phyloP scores from a whole-genome alignment of 2,329 filamentous ascomycete species.

The Colletotrichum sp. region DNA sequence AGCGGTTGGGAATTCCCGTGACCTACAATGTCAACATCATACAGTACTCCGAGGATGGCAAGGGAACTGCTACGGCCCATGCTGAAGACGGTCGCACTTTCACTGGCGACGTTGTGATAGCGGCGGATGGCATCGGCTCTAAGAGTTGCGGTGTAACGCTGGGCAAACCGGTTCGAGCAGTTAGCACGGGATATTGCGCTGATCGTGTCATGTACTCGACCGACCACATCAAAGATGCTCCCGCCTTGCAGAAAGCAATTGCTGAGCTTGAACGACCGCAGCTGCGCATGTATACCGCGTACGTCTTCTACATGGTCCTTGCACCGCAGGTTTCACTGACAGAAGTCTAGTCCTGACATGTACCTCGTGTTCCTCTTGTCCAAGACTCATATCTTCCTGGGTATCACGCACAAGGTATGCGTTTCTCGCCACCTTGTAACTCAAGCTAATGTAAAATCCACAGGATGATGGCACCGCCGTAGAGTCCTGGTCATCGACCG shows the following conservation, averaged over 20 bases:
- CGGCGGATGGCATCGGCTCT: conserved; percentile 13
- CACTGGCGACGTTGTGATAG: conserved; percentile 12
- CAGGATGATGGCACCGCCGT: not conserved
- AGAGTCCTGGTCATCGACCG: not conserved
- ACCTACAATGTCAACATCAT: not conserved
- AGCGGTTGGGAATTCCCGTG: not conserved
- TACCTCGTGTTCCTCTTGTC: not conserved
- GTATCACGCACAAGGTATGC: not conserved
- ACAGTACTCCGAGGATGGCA: conserved; percentile 1
- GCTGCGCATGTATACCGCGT: not conserved
- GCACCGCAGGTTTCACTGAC: not conserved
- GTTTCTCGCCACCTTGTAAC: not conserved
- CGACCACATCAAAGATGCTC: not conserved
- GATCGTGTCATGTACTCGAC: not conserved
- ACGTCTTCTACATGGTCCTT: not conserved
- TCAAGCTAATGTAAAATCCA: not conserved
- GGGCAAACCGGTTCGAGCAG: not conserved
- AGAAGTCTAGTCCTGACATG: not conserved
- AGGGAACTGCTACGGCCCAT: not conserved
- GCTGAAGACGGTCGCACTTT: not conserved
- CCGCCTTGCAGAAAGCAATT: not conserved
- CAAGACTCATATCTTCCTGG: not conserved
- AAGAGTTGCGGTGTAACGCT: not conserved
- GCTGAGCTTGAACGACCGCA: not conserved
- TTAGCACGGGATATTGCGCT: not conserved